Evolutionary conservation across 495 filamentous ascomycete species (phyloP), one percentile per base, ranked within the genome.

Genomic region (Aspergillus sparsus): DNA sequence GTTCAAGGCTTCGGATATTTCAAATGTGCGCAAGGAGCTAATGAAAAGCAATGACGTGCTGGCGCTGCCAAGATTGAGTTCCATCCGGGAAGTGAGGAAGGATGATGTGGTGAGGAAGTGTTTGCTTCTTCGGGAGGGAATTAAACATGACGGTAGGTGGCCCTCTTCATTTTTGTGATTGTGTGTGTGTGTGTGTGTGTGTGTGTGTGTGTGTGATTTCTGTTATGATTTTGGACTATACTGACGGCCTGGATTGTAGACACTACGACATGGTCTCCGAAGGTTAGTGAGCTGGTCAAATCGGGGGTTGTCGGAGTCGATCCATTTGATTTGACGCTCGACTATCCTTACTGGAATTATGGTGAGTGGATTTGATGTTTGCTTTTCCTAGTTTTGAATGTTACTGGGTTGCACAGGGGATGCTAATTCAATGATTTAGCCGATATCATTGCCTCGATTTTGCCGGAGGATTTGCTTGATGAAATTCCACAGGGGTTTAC

Each of bases 401-500:
- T 27, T 3, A 27, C 21, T 27, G 7, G 50, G 34, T 15, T 37
- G 15, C 36, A 13, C 32, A 11, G 36, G 10, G 16, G 18, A 21
- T 21, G 15, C 47, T 62, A 44, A 63, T 58, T 3, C 21, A 1
- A 31, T 35, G 15, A 8, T 7, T 2, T 27, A 93, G 91, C 86
- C 57, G 92, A 98, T 64, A 88, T 98, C 32, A 89, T 97, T 68
- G 72, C 67, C 15, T 80, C 91, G 5, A 84, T 97, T 50, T 77
- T 97, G 0, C 92, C 93, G 55, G 80, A 85, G 35, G 74, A 85
- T 7, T 78, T 88, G 68, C 82, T 66, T 5, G 59, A 84, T 21
- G 92, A 96, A 36, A 78, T 94, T 8, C 95, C 94, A n/a, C 80
- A 83, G 36, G 91, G 92, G 27, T 98, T 93, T 78, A 89, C 87